Evolutionary conservation across 306 rosid genomes (phyloP), one percentile per base, ranked within the genome.

Genomic region (Inga leiocalycina): DNA sequence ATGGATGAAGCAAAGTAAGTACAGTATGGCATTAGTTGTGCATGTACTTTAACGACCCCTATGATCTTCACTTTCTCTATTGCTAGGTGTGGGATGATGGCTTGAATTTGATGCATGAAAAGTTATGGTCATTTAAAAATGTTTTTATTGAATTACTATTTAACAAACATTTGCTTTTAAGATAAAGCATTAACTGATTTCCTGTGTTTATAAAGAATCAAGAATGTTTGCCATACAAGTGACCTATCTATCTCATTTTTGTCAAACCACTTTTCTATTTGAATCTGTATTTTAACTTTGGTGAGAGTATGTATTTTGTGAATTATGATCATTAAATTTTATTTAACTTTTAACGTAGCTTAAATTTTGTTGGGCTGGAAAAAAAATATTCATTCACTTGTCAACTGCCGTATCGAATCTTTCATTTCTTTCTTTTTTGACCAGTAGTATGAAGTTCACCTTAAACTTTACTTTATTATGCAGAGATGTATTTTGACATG

Each of bases 381-480:
- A 76, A 9, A 41, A 22, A 45, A 22, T 5, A 45, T 24, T 68
- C 67, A 32, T 82, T 34, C 44, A 34, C 34, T 27, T 17, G 39
- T 84, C 19, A 39, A 71, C 13, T 16, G 76, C 37, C 22, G 8
- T 71, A n/a, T 71, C 57, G 39, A 44, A 44, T 22, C 37, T 71
- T 43, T 49, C 66, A 15, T 13, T n/a, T 22, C 79, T 49, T 77
- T 76, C n/a, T n/a, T n/a, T n/a, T n/a, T n/a, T n/a, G n/a, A n/a
- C n/a, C n/a, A n/a, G n/a, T n/a, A n/a, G n/a, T n/a, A n/a, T n/a
- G n/a, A n/a, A n/a, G n/a, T n/a, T n/a, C n/a, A n/a, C n/a, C n/a
- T n/a, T n/a, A n/a, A n/a, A n/a, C n/a, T n/a, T n/a, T n/a, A n/a
- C n/a, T n/a, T n/a, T n/a, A n/a, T n/a, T n/a, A n/a, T n/a, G n/a